phyloP scores from a whole-genome alignment of 108 stramenopile genomes.

The Nitzschia sp. region DNA sequence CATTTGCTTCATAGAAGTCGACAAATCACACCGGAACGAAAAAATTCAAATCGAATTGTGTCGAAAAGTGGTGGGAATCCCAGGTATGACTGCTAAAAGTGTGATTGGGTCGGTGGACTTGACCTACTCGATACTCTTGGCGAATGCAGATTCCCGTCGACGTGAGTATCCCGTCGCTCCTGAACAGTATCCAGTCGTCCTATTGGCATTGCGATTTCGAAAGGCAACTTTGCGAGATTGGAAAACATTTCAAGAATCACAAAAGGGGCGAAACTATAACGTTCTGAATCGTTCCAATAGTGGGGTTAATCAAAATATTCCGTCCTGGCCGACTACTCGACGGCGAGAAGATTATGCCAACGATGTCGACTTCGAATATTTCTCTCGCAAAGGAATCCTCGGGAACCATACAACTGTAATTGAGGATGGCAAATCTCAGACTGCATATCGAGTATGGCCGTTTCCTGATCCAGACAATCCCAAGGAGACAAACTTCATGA shows the following conservation, averaged over 20 bases:
- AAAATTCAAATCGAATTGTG: conserved; percentile 5
- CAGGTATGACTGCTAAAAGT: background rate
- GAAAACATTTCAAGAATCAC: background rate
- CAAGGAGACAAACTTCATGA: conserved; percentile 44
- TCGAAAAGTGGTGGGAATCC: background rate
- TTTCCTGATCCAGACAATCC: conserved; percentile 57
- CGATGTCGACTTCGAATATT: conserved; percentile 42
- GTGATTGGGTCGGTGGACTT: conserved; percentile 5
- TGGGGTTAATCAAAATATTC: background rate
- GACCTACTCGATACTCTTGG: background rate
- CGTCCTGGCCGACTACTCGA: conserved; percentile 1
- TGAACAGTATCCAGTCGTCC: background rate
- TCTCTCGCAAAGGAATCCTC: conserved; percentile 39
- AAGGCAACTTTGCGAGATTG: conserved; percentile 9
- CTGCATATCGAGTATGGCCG: conserved; percentile 46
- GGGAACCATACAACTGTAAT: conserved; percentile 19
- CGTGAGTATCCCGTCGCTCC: conserved; percentile 14
- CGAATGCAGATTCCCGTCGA: conserved; percentile 22
- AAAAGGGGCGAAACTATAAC: background rate
- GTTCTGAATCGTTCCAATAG: background rate
- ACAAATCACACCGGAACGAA: background rate
- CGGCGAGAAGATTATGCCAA: conserved; percentile 2
- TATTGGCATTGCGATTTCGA: conserved; percentile 58
- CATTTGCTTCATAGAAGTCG: conserved; percentile 30
- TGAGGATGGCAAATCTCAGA: conserved; percentile 9